These are phyloP conservation scores for Penicillium nucicola DNA, from an alignment of 495 filamentous ascomycete species.

Conservation along the genomic window DNA sequence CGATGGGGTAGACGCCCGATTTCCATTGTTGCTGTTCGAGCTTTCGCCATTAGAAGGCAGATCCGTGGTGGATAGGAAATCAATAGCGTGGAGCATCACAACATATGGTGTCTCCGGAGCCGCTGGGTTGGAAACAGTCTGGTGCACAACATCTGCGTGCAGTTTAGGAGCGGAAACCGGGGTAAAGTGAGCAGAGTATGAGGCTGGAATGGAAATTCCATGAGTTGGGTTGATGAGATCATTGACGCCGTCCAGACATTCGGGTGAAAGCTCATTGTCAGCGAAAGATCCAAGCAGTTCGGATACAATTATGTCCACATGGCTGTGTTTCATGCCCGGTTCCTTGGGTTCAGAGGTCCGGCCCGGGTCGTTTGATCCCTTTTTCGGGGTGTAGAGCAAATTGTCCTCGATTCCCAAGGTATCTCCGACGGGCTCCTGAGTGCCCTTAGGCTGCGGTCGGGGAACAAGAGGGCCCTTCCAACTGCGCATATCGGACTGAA, in stretches of 20 bases:
- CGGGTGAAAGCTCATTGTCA: slow-evolving; percentile 86
- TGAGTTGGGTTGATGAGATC: slow-evolving; percentile 71
- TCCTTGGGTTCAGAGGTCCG: slow-evolving; percentile 5
- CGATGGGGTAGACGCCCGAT: slow-evolving; percentile 29
- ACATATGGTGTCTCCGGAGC: slow-evolving; percentile 86
- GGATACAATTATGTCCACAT: slow-evolving; percentile 89
- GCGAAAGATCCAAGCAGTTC: slow-evolving; percentile 92
- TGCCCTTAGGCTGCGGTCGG: slow-evolving; percentile 7
- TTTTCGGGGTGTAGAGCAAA: slow-evolving; percentile 24
- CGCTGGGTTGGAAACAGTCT: slow-evolving; percentile 58
- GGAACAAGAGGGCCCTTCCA: slow-evolving; percentile 70
- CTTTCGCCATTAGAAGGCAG: slow-evolving; percentile 11
- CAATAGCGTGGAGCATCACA: slow-evolving; percentile 83
- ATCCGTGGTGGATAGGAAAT: slow-evolving; percentile 63
- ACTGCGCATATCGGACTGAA: slow-evolving; percentile 94
- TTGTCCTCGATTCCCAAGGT: slow-evolving; percentile 32
- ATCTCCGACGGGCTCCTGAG: slow-evolving; percentile 25
- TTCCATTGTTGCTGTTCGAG: slow-evolving; percentile 9
- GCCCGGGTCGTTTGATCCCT: slow-evolving; percentile 16
- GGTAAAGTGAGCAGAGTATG: slow-evolving; percentile 87
- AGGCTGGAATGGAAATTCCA: slow-evolving; percentile 89
- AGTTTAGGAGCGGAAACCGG: slow-evolving; percentile 89
- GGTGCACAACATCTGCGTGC: slow-evolving; percentile 69
- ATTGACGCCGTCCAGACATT: slow-evolving; percentile 88
- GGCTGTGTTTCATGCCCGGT: slow-evolving; percentile 39